Conservation (phyloP, 2,329 filamentous ascomycete genomes). For the Tolypocladium pustulatum region DNA sequence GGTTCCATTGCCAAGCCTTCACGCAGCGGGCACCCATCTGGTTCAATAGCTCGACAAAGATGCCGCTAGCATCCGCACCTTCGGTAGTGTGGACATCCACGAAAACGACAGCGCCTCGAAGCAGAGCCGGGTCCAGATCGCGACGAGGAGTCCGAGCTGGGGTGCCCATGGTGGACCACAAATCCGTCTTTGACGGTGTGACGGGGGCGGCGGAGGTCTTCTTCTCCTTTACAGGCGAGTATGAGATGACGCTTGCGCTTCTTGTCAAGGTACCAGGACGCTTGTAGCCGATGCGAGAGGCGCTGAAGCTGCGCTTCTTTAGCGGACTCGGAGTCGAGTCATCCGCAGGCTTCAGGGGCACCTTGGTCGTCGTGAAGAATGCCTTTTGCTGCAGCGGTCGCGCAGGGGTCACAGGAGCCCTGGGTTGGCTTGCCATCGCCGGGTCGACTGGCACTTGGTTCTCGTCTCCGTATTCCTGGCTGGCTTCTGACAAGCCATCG, state of each 20-base stretch:
- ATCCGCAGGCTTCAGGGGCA: slow-evolving; percentile 61
- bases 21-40: slow-evolving; percentile 77
- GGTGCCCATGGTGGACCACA: slow-evolving; percentile 45
- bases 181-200: slow-evolving; percentile 36
- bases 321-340: slow-evolving; percentile 38
- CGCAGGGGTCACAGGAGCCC: slow-evolving; percentile 43
- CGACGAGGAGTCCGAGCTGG: slow-evolving; percentile 45
- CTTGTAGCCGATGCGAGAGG: slow-evolving; percentile 33
- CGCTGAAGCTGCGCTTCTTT: slow-evolving; percentile 41
- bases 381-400: slow-evolving; percentile 34
- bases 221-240: slow-evolving; percentile 38
- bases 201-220: slow-evolving; percentile 9
- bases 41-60: slow-evolving; percentile 68
- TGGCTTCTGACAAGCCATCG: slow-evolving; percentile 46
- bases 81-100: slow-evolving; percentile 79
- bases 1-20: slow-evolving; percentile 67
- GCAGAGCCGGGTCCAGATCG: slow-evolving; percentile 40
- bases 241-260: slow-evolving; percentile 43
- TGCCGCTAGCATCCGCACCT: slow-evolving; percentile 67
- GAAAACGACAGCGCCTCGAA: slow-evolving; percentile 66
- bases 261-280: slow-evolving; percentile 32
- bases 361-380: slow-evolving; percentile 66
- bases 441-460: slow-evolving; percentile 49
- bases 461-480: slow-evolving; percentile 58
- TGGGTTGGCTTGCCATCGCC: slow-evolving; percentile 19